phyloP scores from a whole-genome alignment of 2,329 filamentous ascomycete species.

The Dactylellina sp. region DNA sequence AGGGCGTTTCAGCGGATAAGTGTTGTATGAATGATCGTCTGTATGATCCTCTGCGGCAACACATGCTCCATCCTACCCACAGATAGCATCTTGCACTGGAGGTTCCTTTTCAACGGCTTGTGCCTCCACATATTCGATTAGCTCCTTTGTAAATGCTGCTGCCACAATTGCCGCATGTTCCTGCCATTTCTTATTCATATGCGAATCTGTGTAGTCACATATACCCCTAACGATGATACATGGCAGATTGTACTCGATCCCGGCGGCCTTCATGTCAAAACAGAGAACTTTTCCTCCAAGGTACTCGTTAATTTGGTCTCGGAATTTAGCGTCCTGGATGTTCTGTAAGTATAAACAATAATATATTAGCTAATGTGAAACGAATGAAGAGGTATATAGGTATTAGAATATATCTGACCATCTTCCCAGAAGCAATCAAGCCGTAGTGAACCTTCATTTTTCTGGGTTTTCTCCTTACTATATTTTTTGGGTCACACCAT shows the following conservation, averaged over 20 bases:
- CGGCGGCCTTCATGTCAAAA: conserved; percentile 8
- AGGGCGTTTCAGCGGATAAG: too few species aligned
- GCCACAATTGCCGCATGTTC: conserved; percentile 47
- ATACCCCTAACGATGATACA: conserved; percentile 46
- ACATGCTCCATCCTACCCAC: too few species aligned
- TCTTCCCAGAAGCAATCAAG: conserved; percentile 10
- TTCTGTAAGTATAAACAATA: too few species aligned
- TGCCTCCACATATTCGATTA: background rate
- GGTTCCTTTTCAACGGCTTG: background rate
- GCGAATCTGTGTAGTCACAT: conserved; percentile 57
- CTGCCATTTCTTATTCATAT: conserved; percentile 58
- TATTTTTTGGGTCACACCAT: background rate
- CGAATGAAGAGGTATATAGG: too few species aligned
- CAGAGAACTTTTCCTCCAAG: conserved; percentile 1
- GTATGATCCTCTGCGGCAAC: too few species aligned
- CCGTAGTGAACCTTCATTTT: conserved; percentile 10
- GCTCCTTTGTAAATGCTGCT: conserved; percentile 21
- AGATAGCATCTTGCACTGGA: background rate
- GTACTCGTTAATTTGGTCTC: background rate
- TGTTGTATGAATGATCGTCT: too few species aligned
- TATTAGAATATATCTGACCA: conserved; percentile 1
- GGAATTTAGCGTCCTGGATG: conserved; percentile 16
- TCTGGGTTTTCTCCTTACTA: conserved; percentile 2
- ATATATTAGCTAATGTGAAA: too few species aligned
- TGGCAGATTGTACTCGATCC: conserved; percentile 8